Base-by-base conservation (phyloP, 106 monocot genomes). In the Dendrobium catenatum region DNA sequence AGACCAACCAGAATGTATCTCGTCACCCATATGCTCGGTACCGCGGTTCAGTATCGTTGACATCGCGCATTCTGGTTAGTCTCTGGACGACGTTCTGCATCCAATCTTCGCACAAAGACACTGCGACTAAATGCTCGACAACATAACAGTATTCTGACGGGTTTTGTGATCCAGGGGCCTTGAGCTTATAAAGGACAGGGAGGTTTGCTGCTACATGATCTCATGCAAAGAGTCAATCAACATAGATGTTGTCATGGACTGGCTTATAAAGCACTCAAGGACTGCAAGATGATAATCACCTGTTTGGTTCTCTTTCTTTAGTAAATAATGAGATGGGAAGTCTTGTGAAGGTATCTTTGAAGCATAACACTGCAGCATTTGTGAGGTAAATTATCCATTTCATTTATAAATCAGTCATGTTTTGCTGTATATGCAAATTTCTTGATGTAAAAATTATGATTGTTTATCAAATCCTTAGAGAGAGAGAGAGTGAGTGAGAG, bases 261-360 rank as follows among this genome's bases (percentile, higher is more conserved):
- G 89, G 89, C 85, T 89, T n/a, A 89, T 89, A 85, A 89, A 89
- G 83, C 87, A 89, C 75, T 87, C 89, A 43, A 89, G 79, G 81
- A 82, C 86, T 42, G 84, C 86, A 75, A 73, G 79, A 13, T 42
- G 55, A 78, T 74, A 4, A 61, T 61, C 4, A 11, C 51, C 5
- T n/a, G 0, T 19, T 33, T 68, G 44, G 9, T 10, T 4, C 24
- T 61, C n/a, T 6, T 9, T n/a, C 22, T 5, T 61, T 3, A 7
- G 20, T 20, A 61, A 22, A 61, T 61, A 6, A 61, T 61, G 22
- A 22, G n/a, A 61, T 5, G 61, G 61, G 22, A 7, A 61, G 22
- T 22, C 56, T 18, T 56, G 56, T 56, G 56, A 15, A 56, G 56
- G 56, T 11, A 13, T 15, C 13, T 15, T 19, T 56, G 56, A 56